Conservation (phyloP, 495 filamentous ascomycete genomes). For the Lophiotrema nucula region DNA sequence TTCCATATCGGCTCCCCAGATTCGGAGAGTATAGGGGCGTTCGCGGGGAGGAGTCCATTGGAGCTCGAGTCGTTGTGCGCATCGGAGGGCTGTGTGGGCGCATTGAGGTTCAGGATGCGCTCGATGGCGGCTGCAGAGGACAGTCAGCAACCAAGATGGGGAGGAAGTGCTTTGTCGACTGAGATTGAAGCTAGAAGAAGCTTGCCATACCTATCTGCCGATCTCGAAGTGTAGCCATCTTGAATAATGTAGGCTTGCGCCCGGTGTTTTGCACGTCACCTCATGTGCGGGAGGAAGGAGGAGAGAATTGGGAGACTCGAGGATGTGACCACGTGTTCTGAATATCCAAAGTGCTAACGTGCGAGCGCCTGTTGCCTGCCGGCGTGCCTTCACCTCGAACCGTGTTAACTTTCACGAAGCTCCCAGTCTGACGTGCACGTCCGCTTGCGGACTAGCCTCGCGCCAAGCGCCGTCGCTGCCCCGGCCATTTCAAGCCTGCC, state of each 20-base stretch:
- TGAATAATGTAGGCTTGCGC: constrained; percentile 27
- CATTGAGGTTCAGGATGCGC: constrained; percentile 92
- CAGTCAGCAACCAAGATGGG: not conserved
- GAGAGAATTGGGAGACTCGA: not conserved
- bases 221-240: constrained; percentile 87
- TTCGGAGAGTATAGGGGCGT: constrained; percentile 78
- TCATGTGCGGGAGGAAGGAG: constrained; percentile 14
- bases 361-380: too few relatives aligned
- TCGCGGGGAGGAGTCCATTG: constrained; percentile 64
- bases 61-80: constrained; percentile 52
- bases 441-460: constrained; percentile 23
- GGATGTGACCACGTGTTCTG: not conserved
- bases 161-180: too few relatives aligned
- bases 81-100: constrained; percentile 54
- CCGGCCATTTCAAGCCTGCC: constrained; percentile 9
- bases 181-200: not conserved
- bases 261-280: constrained; percentile 25
- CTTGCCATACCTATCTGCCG: constrained; percentile 81
- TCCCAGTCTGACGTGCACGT: not conserved
- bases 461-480: constrained; percentile 5
- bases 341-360: too few relatives aligned
- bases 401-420: constrained; percentile 9
- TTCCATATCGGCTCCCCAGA: constrained; percentile 85
- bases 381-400: not conserved
- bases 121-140: constrained; percentile 75